Base-by-base conservation (phyloP, 1,284 basidiomycete species). In the Violaceomyces palustris region DNA sequence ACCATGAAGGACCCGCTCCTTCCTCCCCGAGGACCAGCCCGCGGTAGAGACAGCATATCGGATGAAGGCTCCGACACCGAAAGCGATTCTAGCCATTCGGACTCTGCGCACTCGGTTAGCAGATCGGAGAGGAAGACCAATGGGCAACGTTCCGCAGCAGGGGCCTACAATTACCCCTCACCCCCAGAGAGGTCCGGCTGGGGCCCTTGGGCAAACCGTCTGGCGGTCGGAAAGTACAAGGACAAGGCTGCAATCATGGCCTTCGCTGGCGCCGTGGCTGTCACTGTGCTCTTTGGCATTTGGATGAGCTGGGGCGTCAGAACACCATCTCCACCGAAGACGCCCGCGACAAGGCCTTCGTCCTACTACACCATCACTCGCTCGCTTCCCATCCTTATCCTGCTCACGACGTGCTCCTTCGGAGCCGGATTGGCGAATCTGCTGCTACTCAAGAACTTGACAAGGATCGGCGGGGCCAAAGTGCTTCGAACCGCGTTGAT, bases 301-400 rank as follows among this genome's bases (percentile, higher is more conserved):
- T 51, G 46, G n/a, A 44, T 51, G 36, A 56, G 45, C 28, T 51
- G 45, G 51, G 44, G 48, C 37, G 49, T 31, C 21, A 46, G 43
- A 9, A 50, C 43, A 10, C 57, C 61, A 1, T 33, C 42, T 17
- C 43, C 42, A 27, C 62, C 64, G 5, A 57, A 55, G 29, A 49
- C 54, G 15, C 63, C 66, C 10, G 42, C 58, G 35, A 60, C 55
- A 9, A 47, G 59, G 12, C 66, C 64, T 1, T 67, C 64, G n/a
- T 61, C 86, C 24, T 90, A 67, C 44, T 64, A 59, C 48, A 67
- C 65, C 33, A 51, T 67, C 48, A 67, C 92, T 37, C 86, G 88
- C 58, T 87, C 88, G 4, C 80, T 93, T 15, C 90, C 90, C 2
- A 77, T 93, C 45, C 79, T 92, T 48, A 83, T 84, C 22, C 81